phyloP scores from a whole-genome alignment of 2,329 filamentous ascomycete genomes.

The Aspergillaceae sp. region DNA sequence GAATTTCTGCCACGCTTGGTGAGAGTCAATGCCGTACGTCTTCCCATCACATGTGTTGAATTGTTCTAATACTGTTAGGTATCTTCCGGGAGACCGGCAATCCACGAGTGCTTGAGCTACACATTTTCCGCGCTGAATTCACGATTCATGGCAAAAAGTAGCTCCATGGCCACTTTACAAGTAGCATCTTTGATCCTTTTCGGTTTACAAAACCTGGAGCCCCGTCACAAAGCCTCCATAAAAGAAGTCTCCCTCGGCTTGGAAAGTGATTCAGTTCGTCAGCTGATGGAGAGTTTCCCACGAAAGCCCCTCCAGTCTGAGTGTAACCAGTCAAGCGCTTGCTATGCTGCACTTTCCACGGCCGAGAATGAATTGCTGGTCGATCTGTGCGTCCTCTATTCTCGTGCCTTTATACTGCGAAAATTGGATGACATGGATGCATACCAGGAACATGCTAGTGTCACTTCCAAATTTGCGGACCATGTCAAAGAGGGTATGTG shows the following conservation, averaged over 20 bases:
- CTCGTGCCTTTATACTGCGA: conserved; percentile 8
- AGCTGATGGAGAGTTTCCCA: conserved; percentile 16
- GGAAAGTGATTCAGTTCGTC: conserved; percentile 9
- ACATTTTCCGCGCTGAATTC: conserved; percentile 14
- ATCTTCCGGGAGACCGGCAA: conserved; percentile 13
- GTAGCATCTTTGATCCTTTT: conserved; percentile 17
- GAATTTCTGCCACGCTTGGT: conserved; percentile 21
- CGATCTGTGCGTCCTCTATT: conserved; percentile 19
- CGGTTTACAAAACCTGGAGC: conserved; percentile 12
- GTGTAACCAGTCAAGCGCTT: conserved; percentile 14
- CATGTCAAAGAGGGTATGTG: conserved; percentile 7
- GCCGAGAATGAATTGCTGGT: conserved; percentile 19
- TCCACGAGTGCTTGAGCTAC: conserved; percentile 16
- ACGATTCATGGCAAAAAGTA: not conserved
- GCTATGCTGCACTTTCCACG: conserved; percentile 9
- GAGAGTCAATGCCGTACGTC: conserved; percentile 32
- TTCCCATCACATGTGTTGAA: not conserved
- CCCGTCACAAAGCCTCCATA: conserved; percentile 5
- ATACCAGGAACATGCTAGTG: conserved; percentile 3
- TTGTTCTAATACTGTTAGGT: conserved; percentile 10
- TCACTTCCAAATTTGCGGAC: conserved; percentile 15
- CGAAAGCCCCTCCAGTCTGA: conserved; percentile 4
- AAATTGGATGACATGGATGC: conserved; percentile 2
- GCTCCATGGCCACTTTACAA: conserved; percentile 11
- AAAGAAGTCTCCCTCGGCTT: conserved; percentile 7